Conservation (phyloP, 2,329 filamentous ascomycete genomes). For the Colletotrichum sp. region DNA sequence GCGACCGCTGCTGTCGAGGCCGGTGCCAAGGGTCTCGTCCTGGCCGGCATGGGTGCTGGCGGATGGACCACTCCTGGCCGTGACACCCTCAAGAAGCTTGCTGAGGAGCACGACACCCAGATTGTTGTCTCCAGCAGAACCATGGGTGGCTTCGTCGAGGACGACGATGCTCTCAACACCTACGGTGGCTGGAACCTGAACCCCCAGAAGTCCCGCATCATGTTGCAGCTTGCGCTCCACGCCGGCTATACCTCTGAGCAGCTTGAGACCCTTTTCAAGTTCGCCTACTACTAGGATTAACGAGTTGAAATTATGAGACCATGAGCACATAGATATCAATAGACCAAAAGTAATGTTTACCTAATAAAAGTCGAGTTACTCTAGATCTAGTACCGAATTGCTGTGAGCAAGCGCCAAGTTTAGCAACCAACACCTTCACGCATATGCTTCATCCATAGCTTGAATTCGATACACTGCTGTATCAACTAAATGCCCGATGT, state of each 20-base stretch:
- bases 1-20: slow-evolving; percentile 51
- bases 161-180: slow-evolving; percentile 38
- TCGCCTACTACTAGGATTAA: neutral
- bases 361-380: neutral
- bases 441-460: too few species aligned
- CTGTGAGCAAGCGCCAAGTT: too few species aligned
- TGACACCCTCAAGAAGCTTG: slow-evolving; percentile 45
- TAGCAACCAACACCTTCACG: too few species aligned
- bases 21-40: slow-evolving; percentile 60
- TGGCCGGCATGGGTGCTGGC: slow-evolving; percentile 61
- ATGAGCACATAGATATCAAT: neutral
- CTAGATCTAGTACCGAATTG: neutral
- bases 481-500: too few species aligned
- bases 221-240: slow-evolving; percentile 48
- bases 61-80: slow-evolving; percentile 46
- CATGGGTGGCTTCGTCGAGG: slow-evolving; percentile 57
- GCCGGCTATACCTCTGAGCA: slow-evolving; percentile 7
- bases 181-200: slow-evolving; percentile 56
- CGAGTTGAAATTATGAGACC: neutral
- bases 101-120: slow-evolving; percentile 49
- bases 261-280: slow-evolving; percentile 16
- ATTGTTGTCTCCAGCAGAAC: slow-evolving; percentile 57
- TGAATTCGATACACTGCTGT: too few species aligned
- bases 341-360: neutral
- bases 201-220: slow-evolving; percentile 59